These are phyloP conservation scores for Withania somnifera DNA, from an alignment of 305 asterid species.

Conservation along the genomic window DNA sequence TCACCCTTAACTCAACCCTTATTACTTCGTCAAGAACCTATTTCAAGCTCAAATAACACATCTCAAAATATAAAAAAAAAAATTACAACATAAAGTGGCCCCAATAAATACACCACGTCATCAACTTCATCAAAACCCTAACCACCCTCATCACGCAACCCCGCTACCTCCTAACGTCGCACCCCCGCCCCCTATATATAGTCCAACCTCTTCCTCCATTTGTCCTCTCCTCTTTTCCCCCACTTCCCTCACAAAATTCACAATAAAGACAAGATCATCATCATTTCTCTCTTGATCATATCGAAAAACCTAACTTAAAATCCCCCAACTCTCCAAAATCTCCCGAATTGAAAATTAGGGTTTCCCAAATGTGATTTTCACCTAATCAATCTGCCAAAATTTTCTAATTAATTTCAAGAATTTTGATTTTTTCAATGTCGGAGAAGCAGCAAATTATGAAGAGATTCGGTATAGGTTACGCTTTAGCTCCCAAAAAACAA, in stretches of 20 bases:
- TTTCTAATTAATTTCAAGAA: no score
- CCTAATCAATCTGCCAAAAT: no score
- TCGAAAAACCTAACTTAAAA: not conserved
- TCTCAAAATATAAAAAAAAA: no score
- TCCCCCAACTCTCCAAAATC: no score
- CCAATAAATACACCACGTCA: no score
- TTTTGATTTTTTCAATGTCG: no score
- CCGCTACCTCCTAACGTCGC: not conserved
- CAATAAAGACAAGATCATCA: not conserved
- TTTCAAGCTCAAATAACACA: no score
- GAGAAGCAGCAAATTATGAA: slow-evolving; percentile 36
- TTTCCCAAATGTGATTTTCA: not conserved
- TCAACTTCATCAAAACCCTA: not conserved
- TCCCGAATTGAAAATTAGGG: no score
- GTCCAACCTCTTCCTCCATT: not conserved
- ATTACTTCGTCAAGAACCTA: not conserved
- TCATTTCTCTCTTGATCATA: not conserved
- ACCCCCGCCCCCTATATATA: slow-evolving; percentile 4
- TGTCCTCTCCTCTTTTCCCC: not conserved
- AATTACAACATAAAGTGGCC: no score
- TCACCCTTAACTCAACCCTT: not conserved
- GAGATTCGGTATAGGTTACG: slow-evolving; percentile 59
- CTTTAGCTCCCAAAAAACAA: slow-evolving; percentile 65
- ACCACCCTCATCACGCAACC: not conserved
- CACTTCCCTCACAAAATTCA: not conserved